Evolutionary conservation across 345 rosid genomes (phyloP).

Genomic region (Dimocarpus longan): DNA sequence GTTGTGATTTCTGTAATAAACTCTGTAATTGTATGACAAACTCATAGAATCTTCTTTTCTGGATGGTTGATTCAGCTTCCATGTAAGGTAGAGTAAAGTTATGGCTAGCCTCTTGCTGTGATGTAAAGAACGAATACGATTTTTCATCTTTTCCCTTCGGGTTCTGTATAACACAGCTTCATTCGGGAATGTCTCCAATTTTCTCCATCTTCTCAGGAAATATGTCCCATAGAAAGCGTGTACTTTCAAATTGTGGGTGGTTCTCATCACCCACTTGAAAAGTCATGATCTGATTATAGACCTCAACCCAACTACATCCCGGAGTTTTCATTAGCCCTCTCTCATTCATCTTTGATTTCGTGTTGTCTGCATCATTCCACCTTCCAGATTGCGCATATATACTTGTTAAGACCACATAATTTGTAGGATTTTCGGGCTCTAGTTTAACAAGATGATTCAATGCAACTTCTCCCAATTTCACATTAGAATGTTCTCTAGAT

Average conservation of each 20-base stretch:
- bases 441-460: constrained; percentile 49
- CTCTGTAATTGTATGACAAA: constrained; percentile 13
- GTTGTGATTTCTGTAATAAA: constrained; percentile 21
- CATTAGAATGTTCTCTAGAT: constrained; percentile 54
- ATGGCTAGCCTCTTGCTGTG: constrained; percentile 18
- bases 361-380: constrained; percentile 43
- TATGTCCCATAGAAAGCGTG: constrained; percentile 12
- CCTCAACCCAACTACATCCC: constrained; percentile 60
- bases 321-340: constrained; percentile 40
- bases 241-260: constrained; percentile 4
- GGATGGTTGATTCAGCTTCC: constrained; percentile 18
- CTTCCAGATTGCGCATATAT: constrained; percentile 42
- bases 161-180: constrained; percentile 18
- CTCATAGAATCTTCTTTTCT: constrained; percentile 22
- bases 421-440: constrained; percentile 55
- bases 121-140: constrained; percentile 13
- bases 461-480: constrained; percentile 52
- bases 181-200: constrained; percentile 3
- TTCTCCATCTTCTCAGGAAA: constrained; percentile 21
- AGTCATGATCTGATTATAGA: constrained; percentile 7
- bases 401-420: constrained; percentile 38
- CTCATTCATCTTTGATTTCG: constrained; percentile 38
- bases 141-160: constrained; percentile 23
- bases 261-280: constrained; percentile 17
- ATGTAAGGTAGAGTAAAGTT: not conserved